Evolutionary conservation across 495 filamentous ascomycete genomes (phyloP), one percentile per base, ranked within the genome.

Genomic region (Massariosphaeria phaeospora): DNA sequence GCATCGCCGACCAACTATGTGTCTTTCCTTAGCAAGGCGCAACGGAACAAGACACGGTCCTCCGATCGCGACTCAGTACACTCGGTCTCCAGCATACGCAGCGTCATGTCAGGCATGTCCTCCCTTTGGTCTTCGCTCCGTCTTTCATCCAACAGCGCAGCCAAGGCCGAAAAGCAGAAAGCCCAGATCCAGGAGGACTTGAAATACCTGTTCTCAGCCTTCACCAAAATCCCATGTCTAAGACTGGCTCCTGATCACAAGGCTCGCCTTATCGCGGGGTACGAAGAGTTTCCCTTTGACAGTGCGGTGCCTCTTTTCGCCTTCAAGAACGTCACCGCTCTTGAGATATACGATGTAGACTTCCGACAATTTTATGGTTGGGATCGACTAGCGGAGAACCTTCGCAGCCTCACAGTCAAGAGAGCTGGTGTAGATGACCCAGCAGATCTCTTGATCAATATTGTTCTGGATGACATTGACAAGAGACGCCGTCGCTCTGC

Each of bases 251-350:
- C 91, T 7, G 93, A 97, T 69, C 88, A 87, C 70, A 86, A 88
- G 42, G 89, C 90, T 30, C 82, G 85, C 35, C 71, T 95, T 62
- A 95, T 98, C 57, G 79, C 83, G 53, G 91, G 91, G 26, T 97
- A 90, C 66, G 93, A 98, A 69, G 93, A 96, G 65, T 98, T 98
- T 64, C 93, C 93, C 2, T 96, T 98, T 69, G 93, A 98, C 67
- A 93, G 88, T 33, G 93, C 93, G n/a, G 93, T 98, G 23, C 93
- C 93, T 15, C 73, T 97, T 10, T 84, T 89, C 67, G 84, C 86
- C 23, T 97, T 98, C 78, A 97, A 98, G 75, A 98, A 97, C 63
- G 71, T 96, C 42, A 89, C 88, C 69, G 83, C 86, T 9, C 75
- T 98, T 61, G 93, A 97, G 70, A 88, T 98, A 36, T 88, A 83